Percentiles rank a stretch among this genome's conserved stretches.
Conservation (phyloP, 495 filamentous ascomycete genomes). For the Neurospora sp. region DNA sequence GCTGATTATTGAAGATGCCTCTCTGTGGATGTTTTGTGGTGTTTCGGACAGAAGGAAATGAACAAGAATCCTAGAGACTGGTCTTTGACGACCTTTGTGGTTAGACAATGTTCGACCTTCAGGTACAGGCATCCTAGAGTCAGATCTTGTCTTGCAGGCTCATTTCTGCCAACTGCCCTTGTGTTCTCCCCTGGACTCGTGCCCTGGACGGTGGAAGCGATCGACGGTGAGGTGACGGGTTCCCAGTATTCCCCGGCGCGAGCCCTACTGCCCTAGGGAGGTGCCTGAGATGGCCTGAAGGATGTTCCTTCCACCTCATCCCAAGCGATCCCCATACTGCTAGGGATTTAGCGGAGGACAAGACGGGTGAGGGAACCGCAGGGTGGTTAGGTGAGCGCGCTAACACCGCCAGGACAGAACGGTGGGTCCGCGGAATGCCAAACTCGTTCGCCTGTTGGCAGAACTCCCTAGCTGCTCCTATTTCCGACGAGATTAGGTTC, state of each 20-base stretch:
- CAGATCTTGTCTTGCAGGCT: not conserved
- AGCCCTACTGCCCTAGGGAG: not conserved
- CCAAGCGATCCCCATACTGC: not conserved
- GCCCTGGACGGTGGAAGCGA: not conserved
- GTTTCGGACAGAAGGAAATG: not conserved
- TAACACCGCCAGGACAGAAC: not conserved
- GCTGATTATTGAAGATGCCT: not conserved
- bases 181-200: not conserved
- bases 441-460: not conserved
- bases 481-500: not conserved
- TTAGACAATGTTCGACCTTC: not conserved
- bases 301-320: not conserved
- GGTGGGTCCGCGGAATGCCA: not conserved
- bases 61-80: not conserved
- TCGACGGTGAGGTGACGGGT: not conserved
- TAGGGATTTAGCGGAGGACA: not conserved
- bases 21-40: not conserved
- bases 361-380: not conserved
- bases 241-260: not conserved
- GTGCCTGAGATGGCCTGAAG: not conserved
- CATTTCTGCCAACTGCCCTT: not conserved
- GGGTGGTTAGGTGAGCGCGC: not conserved
- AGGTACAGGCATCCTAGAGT: not conserved
- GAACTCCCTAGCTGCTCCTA: not conserved
- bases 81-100: not conserved